These are phyloP conservation scores for Fusarium gaditjirri DNA, from an alignment of 2,329 filamentous ascomycete genomes.

Conservation along the genomic window DNA sequence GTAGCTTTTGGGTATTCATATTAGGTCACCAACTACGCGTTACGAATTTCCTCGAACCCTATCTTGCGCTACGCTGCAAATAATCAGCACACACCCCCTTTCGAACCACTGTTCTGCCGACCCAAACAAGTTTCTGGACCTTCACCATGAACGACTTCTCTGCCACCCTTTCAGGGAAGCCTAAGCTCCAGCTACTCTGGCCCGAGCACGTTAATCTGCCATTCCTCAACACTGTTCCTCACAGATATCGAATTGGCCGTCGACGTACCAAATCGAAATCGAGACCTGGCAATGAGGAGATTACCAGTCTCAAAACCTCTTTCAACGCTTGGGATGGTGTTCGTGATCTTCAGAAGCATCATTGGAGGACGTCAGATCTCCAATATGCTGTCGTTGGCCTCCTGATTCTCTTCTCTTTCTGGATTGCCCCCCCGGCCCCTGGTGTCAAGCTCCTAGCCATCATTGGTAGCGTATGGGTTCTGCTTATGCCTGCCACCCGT, in stretches of 20 bases:
- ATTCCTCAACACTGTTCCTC: slow-evolving; percentile 55
- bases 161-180: slow-evolving; percentile 53
- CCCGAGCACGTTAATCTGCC: slow-evolving; percentile 55
- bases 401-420: slow-evolving; percentile 83
- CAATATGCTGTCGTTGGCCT: slow-evolving; percentile 83
- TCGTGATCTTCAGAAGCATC: slow-evolving; percentile 77
- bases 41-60: slow-evolving; percentile 28
- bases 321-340: slow-evolving; percentile 84
- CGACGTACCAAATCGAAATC: slow-evolving; percentile 54
- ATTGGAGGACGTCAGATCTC: slow-evolving; percentile 84
- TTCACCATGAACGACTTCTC: slow-evolving; percentile 54
- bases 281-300: slow-evolving; percentile 62
- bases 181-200: slow-evolving; percentile 54
- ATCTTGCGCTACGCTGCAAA: slow-evolving; percentile 13
- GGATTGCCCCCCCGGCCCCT: slow-evolving; percentile 83
- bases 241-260: slow-evolving; percentile 53
- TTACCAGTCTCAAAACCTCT: slow-evolving; percentile 82
- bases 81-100: slow-evolving; percentile 10
- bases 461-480: slow-evolving; percentile 72
- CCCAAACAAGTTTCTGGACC: slow-evolving; percentile 15
- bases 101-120: slow-evolving; percentile 8
- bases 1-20: slow-evolving; percentile 51
- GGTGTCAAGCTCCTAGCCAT: slow-evolving; percentile 80
- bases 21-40: slow-evolving; percentile 40
- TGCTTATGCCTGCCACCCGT: slow-evolving; percentile 84